These are phyloP conservation scores for Hypoxylon sp. DNA, from an alignment of 2,329 filamentous ascomycete genomes.

Conservation along the genomic window DNA sequence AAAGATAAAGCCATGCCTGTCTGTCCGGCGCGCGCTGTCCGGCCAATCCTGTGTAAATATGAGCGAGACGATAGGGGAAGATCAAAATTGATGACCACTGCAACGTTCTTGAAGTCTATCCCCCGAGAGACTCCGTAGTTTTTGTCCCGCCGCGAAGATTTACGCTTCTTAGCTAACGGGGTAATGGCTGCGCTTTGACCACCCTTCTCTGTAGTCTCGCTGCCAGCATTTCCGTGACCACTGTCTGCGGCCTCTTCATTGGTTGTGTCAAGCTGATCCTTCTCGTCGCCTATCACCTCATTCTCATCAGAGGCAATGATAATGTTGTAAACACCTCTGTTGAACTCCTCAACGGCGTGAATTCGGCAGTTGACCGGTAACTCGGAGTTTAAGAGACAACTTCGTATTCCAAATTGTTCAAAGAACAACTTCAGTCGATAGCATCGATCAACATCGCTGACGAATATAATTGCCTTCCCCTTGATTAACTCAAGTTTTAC, in stretches of 20 bases:
- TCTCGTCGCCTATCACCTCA: conserved; percentile 81
- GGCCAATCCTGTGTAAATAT: conserved; percentile 96
- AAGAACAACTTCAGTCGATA: conserved; percentile 96
- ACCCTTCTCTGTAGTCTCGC: conserved; percentile 54
- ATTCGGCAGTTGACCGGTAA: conserved; percentile 92
- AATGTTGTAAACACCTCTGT: conserved; percentile 96
- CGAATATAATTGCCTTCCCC: conserved; percentile 89
- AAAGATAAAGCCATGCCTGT: conserved; percentile 97
- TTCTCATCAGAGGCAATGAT: conserved; percentile 96
- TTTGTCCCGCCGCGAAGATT: conserved; percentile 77
- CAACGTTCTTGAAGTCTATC: conserved; percentile 96
- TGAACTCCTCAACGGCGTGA: conserved; percentile 97
- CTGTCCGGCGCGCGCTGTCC: conserved; percentile 91
- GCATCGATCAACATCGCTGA: conserved; percentile 69
- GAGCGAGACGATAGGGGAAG: conserved; percentile 89
- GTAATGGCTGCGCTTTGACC: conserved; percentile 51
- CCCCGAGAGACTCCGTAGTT: conserved; percentile 97
- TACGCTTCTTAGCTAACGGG: conserved; percentile 73
- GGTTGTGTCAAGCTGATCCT: conserved; percentile 56
- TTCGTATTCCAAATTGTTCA: conserved; percentile 96
- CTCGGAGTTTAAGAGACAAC: conserved; percentile 94
- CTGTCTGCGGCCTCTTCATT: conserved; percentile 54
- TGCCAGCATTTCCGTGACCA: conserved; percentile 65
- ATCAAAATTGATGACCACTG: conserved; percentile 97
- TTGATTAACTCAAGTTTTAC: conserved; percentile 96